Evolutionary conservation across 2,329 filamentous ascomycete species (phyloP), one percentile per base, ranked within the genome.

Genomic region (Venturia oleaginea): DNA sequence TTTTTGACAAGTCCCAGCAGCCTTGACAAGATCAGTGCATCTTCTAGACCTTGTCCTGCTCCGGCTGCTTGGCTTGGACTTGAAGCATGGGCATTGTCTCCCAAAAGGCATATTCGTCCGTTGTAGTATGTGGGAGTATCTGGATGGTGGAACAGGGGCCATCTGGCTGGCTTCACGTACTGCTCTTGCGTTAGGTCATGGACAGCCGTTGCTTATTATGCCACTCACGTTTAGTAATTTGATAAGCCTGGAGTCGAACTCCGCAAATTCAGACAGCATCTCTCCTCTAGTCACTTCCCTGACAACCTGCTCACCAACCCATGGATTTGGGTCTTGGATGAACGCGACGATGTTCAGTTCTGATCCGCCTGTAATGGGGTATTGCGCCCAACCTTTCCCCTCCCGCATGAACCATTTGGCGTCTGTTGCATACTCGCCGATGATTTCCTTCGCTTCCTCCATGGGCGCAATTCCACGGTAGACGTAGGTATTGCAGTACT

Each of bases 111-210:
- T 1, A 76, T 66, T 1, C 68, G 68, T 0, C 70, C 72, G 13
- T 73, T 72, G 46, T 75, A 71, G 68, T 81, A 85, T 4, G 72
- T 73, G 6, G 76, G 74, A 17, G 77, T 77, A 0, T 81, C 81
- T 7, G 76, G 71, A 24, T 82, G 79, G 72, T 84, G 82, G 71
- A 84, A 85, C 3, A 85, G 75, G 1, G 78, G 82, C 82, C 83
- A 85, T 65, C 82, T 80, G 63, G 43, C 43, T 51, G 83, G 80
- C 10, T 67, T 68, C 32, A 65, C 40, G 15, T 65, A 59, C 61
- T 69, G 65, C 4, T 61, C 19, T n/a, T n/a, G 17, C 27, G 19
- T 57, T 57, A 32, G 0, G 71, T 64, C 10, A 72, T 63, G 65
- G 46, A 43, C 13, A 27, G 40, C 11, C 65, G 64, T 46, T 67